Evolutionary conservation across 768 basidiomycete genomes (phyloP), one percentile per base, ranked within the genome.

Genomic region (Sporobolomyces roseus): DNA sequence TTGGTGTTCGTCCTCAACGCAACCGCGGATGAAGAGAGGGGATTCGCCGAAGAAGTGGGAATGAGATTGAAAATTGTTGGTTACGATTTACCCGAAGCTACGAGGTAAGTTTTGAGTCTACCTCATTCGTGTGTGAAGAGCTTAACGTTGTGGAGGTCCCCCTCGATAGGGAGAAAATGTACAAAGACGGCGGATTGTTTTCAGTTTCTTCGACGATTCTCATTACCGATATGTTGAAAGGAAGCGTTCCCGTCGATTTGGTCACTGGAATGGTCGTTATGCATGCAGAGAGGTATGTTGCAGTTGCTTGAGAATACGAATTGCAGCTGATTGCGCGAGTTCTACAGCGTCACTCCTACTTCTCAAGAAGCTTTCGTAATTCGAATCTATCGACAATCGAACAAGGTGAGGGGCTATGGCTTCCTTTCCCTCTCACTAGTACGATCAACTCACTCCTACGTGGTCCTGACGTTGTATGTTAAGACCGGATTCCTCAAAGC

Each of bases 181-280:
- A 97, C 80, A 87, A 88, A 68, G 83, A 84, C 66, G 94, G 94
- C 6, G 93, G 93, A 7, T 81, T 98, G 1, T 83, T 98, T 55
- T 90, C 90, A 10, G 88, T 97, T 35, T 98, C 96, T 0, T 93
- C 91, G 30, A 86, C 91, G 25, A 98, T 99, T 73, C 81, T 98
- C 17, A 89, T 94, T 29, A 93, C 94, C 61, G 96, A 99, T 77
- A 89, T 98, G 86, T 80, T 99, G 35, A 88, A 88, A 77, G 83
- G 84, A 30, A 88, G 90, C 75, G 85, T 98, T 33, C 93, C 93
- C 1, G 87, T 84, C 3, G 84, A 89, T 38, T 81, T 92, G 55
- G 88, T 99, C 48, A 89, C 93, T 2, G 96, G 96, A 2, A 83
- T 99, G 33, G 80, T 98, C 23, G 84, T 99, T 16, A 77, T 98